Evolutionary conservation across 2,329 filamentous ascomycete species (phyloP), one percentile per base, ranked within the genome.

Genomic region (Elsinoe perseae): DNA sequence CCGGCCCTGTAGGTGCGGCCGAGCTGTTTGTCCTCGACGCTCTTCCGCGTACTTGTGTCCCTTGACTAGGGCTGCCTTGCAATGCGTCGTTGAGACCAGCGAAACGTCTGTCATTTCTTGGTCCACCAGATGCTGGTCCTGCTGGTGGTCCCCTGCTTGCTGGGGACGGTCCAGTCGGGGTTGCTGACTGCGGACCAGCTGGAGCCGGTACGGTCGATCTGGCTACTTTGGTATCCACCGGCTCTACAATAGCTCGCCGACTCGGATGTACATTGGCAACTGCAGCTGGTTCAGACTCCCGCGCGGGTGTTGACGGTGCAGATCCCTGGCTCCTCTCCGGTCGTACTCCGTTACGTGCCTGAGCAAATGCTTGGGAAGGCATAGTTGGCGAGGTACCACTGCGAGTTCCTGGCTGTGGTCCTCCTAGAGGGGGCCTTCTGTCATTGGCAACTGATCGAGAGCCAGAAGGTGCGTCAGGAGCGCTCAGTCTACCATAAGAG

Each of bases 381-480:
- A 48, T 18, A 2, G 23, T 56, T 10, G 53, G 72, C 67, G 48
- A 69, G 68, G 58, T 69, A 72, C 36, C 75, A 70, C n/a, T 68
- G 69, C 28, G 30, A 52, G 58, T 66, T 65, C 42, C 72, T 66
- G 9, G 65, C 66, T 55, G 65, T 59, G n/a, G 64, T 61, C 56
- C 68, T 71, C 58, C 69, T 73, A 58, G 69, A 65, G 63, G 71
- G 71, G 57, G 16, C 28, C 40, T 48, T 20, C 21, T 32, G 28
- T 27, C 42, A 20, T 14, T 23, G n/a, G 27, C 16, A 14, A 16
- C 16, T 9, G 53, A 56, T 14, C 77, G 72, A 53, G 80, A 81
- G 1, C 80, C 81, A 36, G 77, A 79, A 21, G 81, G 80, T 50
- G 71, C 75, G 18, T 82, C 75, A 18, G 68, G 70, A 25, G 68